Evolutionary conservation across 2,329 filamentous ascomycete genomes (phyloP).

Genomic region (Pestalotiopsis sp.): DNA sequence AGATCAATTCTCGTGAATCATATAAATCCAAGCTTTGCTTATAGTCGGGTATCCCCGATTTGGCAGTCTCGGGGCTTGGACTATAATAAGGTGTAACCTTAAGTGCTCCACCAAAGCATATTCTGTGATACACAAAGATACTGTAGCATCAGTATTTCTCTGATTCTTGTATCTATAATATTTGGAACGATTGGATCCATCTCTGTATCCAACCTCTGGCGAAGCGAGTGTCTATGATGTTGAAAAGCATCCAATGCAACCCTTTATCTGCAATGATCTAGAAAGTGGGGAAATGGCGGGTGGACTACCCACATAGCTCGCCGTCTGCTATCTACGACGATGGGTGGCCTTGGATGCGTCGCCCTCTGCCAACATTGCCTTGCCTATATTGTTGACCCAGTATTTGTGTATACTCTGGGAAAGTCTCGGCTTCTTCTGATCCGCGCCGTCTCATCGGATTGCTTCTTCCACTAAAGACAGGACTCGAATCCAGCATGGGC

Average conservation of each 20-base stretch:
- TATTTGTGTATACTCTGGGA: background rate
- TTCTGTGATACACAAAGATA: too few species aligned
- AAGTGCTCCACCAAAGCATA: too few species aligned
- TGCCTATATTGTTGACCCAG: background rate
- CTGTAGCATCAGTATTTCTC: too few species aligned
- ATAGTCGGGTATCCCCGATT: too few species aligned
- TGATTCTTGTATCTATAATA: too few species aligned
- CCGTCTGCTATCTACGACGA: background rate
- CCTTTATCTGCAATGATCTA: conserved; percentile 2
- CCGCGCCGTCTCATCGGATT: background rate
- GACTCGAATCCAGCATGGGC: background rate
- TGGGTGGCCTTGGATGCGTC: background rate
- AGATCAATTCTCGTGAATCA: too few species aligned
- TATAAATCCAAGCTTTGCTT: too few species aligned
- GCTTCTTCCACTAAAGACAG: background rate
- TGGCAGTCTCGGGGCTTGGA: too few species aligned
- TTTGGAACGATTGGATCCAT: too few species aligned
- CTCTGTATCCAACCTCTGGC: too few species aligned
- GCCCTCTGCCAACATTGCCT: background rate
- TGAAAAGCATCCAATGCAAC: background rate
- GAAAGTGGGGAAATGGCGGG: conserved; percentile 3
- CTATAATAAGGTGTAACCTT: too few species aligned
- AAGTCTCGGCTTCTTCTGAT: background rate
- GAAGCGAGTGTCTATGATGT: background rate
- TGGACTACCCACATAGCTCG: background rate